Percentiles rank a stretch among this genome's conserved stretches.
These are phyloP conservation scores for Apiospora sp. DNA, from an alignment of 2,329 filamentous ascomycete genomes.

Conservation along the genomic window DNA sequence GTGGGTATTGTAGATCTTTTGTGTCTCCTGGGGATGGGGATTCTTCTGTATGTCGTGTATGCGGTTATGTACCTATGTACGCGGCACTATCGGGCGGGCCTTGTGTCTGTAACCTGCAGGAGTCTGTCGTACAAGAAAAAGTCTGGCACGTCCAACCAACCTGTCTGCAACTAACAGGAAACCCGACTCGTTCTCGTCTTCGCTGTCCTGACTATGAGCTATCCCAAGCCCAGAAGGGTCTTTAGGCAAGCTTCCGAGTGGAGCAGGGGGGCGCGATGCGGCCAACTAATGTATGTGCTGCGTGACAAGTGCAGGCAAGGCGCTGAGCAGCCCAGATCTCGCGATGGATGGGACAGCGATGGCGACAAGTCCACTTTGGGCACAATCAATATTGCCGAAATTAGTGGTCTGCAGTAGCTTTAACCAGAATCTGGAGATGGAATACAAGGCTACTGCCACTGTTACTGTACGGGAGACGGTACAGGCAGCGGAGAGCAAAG, in stretches of 20 bases:
- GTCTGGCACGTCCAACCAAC: conserved; percentile 9
- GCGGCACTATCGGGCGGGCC: background rate
- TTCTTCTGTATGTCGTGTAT: background rate
- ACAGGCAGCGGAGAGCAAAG: background rate
- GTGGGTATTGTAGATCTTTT: conserved; percentile 22
- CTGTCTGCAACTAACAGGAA: conserved; percentile 12
- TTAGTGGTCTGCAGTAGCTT: conserved; percentile 11
- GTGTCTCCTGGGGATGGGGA: background rate
- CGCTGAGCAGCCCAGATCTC: conserved; percentile 22
- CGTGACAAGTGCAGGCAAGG: background rate
- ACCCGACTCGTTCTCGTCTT: background rate
- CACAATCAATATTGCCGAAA: conserved; percentile 6
- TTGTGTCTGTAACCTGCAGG: conserved; percentile 5
- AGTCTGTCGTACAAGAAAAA: conserved; percentile 1
- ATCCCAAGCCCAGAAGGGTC: conserved; percentile 15
- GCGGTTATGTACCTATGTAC: background rate
- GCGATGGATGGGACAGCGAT: conserved; percentile 23
- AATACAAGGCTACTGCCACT: background rate
- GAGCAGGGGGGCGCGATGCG: conserved; percentile 10
- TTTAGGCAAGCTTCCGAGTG: conserved; percentile 1
- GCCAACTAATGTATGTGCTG: conserved; percentile 19
- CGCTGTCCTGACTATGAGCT: background rate
- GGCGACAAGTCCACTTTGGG: conserved; percentile 14
- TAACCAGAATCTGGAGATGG: conserved; percentile 8
- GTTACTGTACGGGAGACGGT: background rate